Percentiles rank a stretch among this genome's conserved stretches.
Conservation (phyloP, 23 red algal genomes). For the Gracilaria caudata region DNA sequence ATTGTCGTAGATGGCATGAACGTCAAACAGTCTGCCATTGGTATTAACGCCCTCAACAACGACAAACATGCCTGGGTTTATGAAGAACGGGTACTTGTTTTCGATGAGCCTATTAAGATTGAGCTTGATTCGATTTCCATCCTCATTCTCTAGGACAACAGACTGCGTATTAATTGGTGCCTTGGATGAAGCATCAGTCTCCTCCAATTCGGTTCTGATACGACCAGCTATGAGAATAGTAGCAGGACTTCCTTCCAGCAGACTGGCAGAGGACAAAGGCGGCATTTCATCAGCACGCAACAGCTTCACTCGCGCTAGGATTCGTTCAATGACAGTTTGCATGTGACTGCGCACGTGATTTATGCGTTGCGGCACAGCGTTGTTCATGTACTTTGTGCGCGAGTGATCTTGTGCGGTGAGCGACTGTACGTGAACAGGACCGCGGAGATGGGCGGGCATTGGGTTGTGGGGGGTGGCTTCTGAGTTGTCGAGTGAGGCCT, state of each 20-base stretch:
- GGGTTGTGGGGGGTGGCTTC: not conserved
- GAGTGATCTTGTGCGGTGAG: not conserved
- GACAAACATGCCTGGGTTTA: slow-evolving; percentile 56
- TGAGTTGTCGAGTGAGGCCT: slow-evolving; percentile 15
- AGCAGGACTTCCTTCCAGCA: slow-evolving; percentile 2
- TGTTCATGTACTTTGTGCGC: slow-evolving; percentile 40
- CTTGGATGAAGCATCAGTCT: not conserved
- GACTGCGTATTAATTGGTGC: slow-evolving; percentile 40
- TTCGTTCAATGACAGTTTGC: not conserved
- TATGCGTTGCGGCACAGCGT: slow-evolving; percentile 17
- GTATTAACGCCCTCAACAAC: slow-evolving; percentile 71
- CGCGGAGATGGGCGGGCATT: not conserved
- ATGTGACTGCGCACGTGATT: slow-evolving; percentile 22
- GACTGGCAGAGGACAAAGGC: not conserved
- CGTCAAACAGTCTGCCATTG: slow-evolving; percentile 56
- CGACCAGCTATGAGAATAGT: slow-evolving; percentile 21
- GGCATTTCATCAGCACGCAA: slow-evolving; percentile 14
- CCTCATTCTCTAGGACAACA: slow-evolving; percentile 62
- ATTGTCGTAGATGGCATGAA: slow-evolving; percentile 73
- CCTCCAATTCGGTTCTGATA: slow-evolving; percentile 60
- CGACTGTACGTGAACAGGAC: not conserved
- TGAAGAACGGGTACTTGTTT: slow-evolving; percentile 43
- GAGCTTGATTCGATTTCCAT: slow-evolving; percentile 57
- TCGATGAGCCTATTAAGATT: slow-evolving; percentile 21
- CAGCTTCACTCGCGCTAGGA: not conserved